A percentile compares a stretch with the other conserved stretches of the same genome.
phyloP scores from a whole-genome alignment of 495 filamentous ascomycete species.

The Podospora pseudopauciseta region DNA sequence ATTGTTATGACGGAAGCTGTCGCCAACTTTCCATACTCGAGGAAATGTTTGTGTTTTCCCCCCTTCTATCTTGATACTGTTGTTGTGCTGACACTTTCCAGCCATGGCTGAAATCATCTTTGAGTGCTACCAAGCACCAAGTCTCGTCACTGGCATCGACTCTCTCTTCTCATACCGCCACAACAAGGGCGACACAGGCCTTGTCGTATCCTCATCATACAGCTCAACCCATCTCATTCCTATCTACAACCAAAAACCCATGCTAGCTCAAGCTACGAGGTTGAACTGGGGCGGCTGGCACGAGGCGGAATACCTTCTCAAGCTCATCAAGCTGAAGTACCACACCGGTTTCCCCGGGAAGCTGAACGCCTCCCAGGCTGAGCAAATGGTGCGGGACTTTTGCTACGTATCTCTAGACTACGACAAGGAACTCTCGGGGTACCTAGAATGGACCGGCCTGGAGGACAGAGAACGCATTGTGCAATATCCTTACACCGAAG shows the following conservation, averaged over 20 bases:
- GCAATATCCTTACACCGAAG: conserved; percentile 91
- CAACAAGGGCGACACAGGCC: conserved; percentile 81
- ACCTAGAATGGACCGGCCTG: conserved; percentile 81
- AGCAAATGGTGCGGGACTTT: conserved; percentile 81
- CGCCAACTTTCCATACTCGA: conserved; percentile 79
- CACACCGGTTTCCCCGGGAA: conserved; percentile 75
- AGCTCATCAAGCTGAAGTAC: conserved; percentile 90
- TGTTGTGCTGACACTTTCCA: conserved; percentile 29
- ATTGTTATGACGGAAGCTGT: conserved; percentile 96
- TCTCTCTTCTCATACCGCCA: conserved; percentile 91
- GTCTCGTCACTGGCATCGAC: conserved; percentile 89
- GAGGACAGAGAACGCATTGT: conserved; percentile 85
- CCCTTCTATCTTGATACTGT: neutral
- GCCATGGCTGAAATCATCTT: conserved; percentile 97
- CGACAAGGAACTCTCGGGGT: conserved; percentile 66
- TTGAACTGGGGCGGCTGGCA: conserved; percentile 95
- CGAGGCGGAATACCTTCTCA: conserved; percentile 81
- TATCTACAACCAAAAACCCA: conserved; percentile 75
- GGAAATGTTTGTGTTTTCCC: conserved; percentile 62
- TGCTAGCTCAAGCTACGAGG: conserved; percentile 77
- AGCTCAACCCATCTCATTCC: conserved; percentile 96
- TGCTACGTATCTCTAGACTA: conserved; percentile 86
- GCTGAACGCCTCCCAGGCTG: conserved; percentile 77
- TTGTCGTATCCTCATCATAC: conserved; percentile 88
- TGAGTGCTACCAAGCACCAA: conserved; percentile 87